Percentiles rank a stretch among this genome's conserved stretches.
Evolutionary conservation across 192 early-diverging fungal genomes (phyloP).

Genomic region (Rhizophagus clarus): DNA sequence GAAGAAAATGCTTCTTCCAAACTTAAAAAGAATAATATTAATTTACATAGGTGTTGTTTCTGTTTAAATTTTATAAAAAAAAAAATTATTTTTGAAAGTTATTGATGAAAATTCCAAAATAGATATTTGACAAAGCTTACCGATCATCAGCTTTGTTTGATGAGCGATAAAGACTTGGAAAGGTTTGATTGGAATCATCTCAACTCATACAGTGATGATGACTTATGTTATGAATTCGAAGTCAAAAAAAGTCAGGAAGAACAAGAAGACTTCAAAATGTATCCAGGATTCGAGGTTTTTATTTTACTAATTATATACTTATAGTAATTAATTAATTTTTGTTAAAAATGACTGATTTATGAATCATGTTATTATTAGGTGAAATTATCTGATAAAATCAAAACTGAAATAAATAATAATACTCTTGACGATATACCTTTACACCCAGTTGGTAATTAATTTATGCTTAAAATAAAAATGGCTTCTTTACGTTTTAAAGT

Average conservation of each 20-base stretch:
- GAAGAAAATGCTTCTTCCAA: slow-evolving; percentile 18
- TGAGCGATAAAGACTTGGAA: slow-evolving; percentile 24
- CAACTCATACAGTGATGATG: background rate
- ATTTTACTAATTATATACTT: background rate
- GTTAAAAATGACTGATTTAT: too few relatives aligned
- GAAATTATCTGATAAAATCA: background rate
- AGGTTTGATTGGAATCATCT: slow-evolving; percentile 1
- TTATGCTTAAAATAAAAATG: background rate
- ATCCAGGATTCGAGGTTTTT: slow-evolving; percentile 1
- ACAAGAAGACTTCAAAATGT: slow-evolving; percentile 9
- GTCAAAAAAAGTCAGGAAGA: slow-evolving; percentile 25
- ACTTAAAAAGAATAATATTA: slow-evolving; percentile 34
- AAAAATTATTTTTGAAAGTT: too few relatives aligned
- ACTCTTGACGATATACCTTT: background rate
- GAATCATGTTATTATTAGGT: background rate
- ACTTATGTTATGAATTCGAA: slow-evolving; percentile 13
- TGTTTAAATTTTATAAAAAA: too few relatives aligned
- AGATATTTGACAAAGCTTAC: slow-evolving; percentile 33
- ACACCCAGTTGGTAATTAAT: background rate
- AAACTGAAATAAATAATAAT: background rate
- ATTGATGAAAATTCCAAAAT: background rate
- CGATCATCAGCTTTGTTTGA: slow-evolving; percentile 26
- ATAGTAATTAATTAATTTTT: too few relatives aligned
- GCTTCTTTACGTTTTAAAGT: background rate
- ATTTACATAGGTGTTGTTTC: slow-evolving; percentile 30